Conservation (phyloP, 768 basidiomycete genomes). For the Gautieria morchelliformis region DNA sequence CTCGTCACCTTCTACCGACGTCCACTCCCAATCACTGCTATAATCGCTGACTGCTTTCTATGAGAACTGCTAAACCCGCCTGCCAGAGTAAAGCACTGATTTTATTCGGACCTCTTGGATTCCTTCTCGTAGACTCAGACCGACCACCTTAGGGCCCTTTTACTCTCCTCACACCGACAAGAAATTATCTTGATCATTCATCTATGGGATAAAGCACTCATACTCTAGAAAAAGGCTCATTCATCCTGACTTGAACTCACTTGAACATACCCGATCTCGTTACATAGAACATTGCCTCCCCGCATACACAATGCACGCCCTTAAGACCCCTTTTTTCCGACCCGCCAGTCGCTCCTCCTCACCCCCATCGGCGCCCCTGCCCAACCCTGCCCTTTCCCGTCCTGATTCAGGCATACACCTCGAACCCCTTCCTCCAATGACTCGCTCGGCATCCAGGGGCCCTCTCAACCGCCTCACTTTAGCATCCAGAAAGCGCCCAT, state of each 20-base stretch:
- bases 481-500: conserved; percentile 43
- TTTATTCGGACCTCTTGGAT: conserved; percentile 54
- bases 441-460: conserved; percentile 14
- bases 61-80: background rate
- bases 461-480: conserved; percentile 52
- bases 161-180: conserved; percentile 5
- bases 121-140: conserved; percentile 56
- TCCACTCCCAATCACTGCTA: background rate
- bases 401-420: conserved; percentile 28
- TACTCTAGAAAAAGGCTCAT: conserved; percentile 7
- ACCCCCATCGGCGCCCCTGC: conserved; percentile 25
- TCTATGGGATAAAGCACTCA: conserved; percentile 12
- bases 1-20: background rate
- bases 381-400: background rate
- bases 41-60: background rate
- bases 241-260: conserved; percentile 25
- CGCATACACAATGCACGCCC: conserved; percentile 45
- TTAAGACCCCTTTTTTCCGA: conserved; percentile 59
- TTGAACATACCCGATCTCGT: conserved; percentile 15
- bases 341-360: conserved; percentile 55
- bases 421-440: conserved; percentile 26
- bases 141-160: conserved; percentile 59
- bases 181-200: conserved; percentile 2
- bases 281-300: conserved; percentile 12
- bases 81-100: conserved; percentile 16